phyloP scores from a whole-genome alignment of 805 yeast genomes.

The Yamadazyma endophytica region DNA sequence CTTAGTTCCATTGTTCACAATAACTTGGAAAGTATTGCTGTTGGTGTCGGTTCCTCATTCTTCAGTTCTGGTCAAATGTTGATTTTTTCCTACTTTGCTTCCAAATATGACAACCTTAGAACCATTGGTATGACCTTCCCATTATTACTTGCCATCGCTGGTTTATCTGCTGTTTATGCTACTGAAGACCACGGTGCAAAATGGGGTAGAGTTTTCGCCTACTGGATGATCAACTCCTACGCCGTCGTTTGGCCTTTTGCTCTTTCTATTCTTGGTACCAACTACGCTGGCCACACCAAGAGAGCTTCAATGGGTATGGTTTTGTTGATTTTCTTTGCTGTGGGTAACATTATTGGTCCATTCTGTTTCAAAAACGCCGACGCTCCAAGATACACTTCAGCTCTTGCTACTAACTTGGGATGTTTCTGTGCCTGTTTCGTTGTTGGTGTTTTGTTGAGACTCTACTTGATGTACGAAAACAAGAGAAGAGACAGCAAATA shows the following conservation, averaged over 20 bases:
- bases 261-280: slow-evolving; percentile 19
- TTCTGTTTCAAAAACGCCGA: slow-evolving; percentile 4
- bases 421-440: slow-evolving; percentile 16
- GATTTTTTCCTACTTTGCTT: slow-evolving; percentile 3
- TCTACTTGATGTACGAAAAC: slow-evolving; percentile 8
- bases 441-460: slow-evolving; percentile 5
- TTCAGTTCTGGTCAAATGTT: slow-evolving; percentile 6
- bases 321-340: slow-evolving; percentile 6
- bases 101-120: slow-evolving; percentile 5
- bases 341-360: slow-evolving; percentile 9
- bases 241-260: slow-evolving; percentile 20
- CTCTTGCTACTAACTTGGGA: slow-evolving; percentile 17
- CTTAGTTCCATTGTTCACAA: slow-evolving; percentile 5
- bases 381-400: slow-evolving; percentile 8
- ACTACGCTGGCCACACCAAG: slow-evolving; percentile 10
- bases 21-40: slow-evolving; percentile 4
- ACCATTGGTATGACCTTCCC: slow-evolving; percentile 8
- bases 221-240: slow-evolving; percentile 26
- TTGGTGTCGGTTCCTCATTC: slow-evolving; percentile 6
- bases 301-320: slow-evolving; percentile 8
- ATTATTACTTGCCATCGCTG: slow-evolving; percentile 10
- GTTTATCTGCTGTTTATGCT: slow-evolving; percentile 13
- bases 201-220: slow-evolving; percentile 25
- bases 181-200: slow-evolving; percentile 13
- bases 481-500: slow-evolving; percentile 9